Percentiles rank a stretch among this genome's conserved stretches.
These are phyloP conservation scores for Cotoneaster glaucophyllus DNA, from an alignment of 306 rosid species.

Conservation along the genomic window DNA sequence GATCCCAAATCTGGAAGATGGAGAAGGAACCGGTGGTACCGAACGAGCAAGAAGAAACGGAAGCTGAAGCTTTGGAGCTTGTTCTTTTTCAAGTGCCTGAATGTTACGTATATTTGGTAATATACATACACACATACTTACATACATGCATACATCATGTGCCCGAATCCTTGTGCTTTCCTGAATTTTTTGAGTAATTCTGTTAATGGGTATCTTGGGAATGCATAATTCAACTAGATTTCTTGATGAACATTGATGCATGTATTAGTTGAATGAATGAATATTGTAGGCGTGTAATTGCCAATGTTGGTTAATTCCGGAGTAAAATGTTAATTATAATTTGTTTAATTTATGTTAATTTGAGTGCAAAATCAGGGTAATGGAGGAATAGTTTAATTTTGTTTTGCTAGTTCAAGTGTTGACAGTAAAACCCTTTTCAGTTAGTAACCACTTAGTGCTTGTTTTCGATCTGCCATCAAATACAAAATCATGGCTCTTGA, in stretches of 20 bases:
- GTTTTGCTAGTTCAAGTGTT: not conserved
- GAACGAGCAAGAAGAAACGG: conserved; percentile 32
- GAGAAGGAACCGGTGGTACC: conserved; percentile 42
- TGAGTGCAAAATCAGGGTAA: not conserved
- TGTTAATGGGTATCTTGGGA: conserved; percentile 17
- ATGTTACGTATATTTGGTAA: conserved; percentile 86
- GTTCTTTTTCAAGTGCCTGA: conserved; percentile 91
- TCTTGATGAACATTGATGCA: not conserved
- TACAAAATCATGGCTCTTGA: not conserved
- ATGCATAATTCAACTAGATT: not conserved
- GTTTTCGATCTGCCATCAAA: not conserved
- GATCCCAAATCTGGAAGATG: conserved; percentile 43
- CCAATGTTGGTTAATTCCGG: not conserved
- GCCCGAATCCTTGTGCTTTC: not conserved
- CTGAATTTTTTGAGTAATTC: not conserved
- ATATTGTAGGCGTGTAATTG: not conserved
- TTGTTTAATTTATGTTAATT: no score
- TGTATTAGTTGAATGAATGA: not conserved
- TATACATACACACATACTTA: not conserved
- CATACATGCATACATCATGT: not conserved
- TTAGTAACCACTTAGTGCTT: not conserved
- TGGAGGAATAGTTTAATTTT: not conserved
- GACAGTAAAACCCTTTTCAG: not conserved
- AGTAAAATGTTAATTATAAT: not conserved
- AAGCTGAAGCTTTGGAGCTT: conserved; percentile 65